Evolutionary conservation across 768 basidiomycete species (phyloP), one percentile per base, ranked within the genome.

Genomic region (Brasilioporus rufonigricans): DNA sequence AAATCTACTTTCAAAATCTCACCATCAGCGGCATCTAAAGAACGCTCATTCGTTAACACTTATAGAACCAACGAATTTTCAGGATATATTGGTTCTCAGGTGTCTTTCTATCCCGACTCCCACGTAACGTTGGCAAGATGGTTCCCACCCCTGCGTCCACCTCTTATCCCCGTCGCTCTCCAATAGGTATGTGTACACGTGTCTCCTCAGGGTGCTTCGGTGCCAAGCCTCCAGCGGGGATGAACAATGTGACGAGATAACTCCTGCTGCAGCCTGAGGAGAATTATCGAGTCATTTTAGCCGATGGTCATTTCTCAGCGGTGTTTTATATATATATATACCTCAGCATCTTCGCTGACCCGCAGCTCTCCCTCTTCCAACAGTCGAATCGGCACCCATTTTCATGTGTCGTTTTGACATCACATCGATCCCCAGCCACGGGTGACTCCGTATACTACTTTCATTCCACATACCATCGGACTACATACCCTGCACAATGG

Each of bases 101-200:
- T 47, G 56, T 26, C 32, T 43, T 52, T 67, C 55, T 59, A 53
- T 53, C 43, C 35, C 18, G n/a, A 14, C 23, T 31, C 35, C 23
- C 55, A 60, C 65, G 65, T 65, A 65, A 67, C 49, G 26, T 40
- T 48, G 41, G 44, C 44, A 44, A 32, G 48, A 21, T 44, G 29
- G 26, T 58, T 67, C 64, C 44, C 65, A 66, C 64, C 64, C 55
- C 41, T 35, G 36, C 29, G 13, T 33, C 38, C 43, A 40, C 45
- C 39, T 55, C 44, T 50, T 61, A 45, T 54, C 47, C 59, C 56
- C 48, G 48, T 55, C 31, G 1, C 41, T 38, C 55, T 55, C 38
- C 35, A 50, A 62, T 52, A 55, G 56, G 63, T 58, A 66, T 66
- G 44, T 43, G 29, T 21, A 51, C 63, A 65, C 56, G 63, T 62